These are phyloP conservation scores for Styphnolobium japonicum DNA, from an alignment of 306 rosid genomes.

Conservation along the genomic window DNA sequence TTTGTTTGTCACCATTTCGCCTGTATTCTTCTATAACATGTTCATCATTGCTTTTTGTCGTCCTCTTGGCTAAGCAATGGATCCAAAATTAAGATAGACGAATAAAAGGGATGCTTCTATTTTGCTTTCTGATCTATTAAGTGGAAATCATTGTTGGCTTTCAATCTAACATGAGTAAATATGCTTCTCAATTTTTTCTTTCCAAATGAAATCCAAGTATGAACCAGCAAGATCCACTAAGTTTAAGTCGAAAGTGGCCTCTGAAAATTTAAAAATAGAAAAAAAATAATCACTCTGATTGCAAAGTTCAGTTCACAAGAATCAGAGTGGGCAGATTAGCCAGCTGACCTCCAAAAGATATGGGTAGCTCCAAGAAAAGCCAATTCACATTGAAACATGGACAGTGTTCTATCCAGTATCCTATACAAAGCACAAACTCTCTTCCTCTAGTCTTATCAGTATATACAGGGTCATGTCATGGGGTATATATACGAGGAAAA, in stretches of 20 bases:
- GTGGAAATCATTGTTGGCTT: neutral
- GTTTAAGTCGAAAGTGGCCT: neutral
- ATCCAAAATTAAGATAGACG: neutral
- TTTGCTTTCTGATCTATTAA: neutral
- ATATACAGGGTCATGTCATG: too few species aligned
- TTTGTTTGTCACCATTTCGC: neutral
- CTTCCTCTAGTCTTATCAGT: too few species aligned
- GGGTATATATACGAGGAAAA: too few species aligned
- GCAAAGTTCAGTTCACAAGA: neutral
- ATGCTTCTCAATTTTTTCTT: neutral
- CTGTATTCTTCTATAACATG: neutral
- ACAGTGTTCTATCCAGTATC: neutral
- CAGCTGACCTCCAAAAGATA: neutral
- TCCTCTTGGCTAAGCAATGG: conserved; percentile 5
- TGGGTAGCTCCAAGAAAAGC: neutral
- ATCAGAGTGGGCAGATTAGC: neutral
- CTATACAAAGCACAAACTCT: too few species aligned
- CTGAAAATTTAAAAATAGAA: neutral
- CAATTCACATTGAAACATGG: neutral
- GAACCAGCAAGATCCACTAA: neutral
- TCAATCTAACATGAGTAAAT: neutral
- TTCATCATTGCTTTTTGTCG: too few species aligned
- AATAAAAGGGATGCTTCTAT: neutral
- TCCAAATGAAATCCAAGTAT: neutral
- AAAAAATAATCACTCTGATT: neutral